phyloP scores from a whole-genome alignment of 169 alveolate species.

The Eimeria tenella region DNA sequence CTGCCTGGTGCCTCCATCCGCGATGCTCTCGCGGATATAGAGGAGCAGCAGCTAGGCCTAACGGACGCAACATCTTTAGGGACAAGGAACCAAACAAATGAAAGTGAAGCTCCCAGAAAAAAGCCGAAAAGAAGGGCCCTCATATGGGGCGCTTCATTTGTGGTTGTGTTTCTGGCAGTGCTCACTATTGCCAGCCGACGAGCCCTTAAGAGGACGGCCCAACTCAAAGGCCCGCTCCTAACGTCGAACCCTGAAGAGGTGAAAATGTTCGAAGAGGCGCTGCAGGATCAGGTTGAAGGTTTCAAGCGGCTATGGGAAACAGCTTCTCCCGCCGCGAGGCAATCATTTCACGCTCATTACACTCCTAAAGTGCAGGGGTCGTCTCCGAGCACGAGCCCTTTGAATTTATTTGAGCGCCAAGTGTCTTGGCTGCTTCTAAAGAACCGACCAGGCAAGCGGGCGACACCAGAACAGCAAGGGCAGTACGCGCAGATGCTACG shows the following conservation, averaged over 20 bases:
- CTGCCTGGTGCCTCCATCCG: no score
- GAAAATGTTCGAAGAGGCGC: neutral
- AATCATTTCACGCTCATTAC: conserved; percentile 5
- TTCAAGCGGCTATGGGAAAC: conserved; percentile 5
- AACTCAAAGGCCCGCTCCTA: neutral
- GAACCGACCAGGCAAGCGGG: neutral
- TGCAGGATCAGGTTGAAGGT: neutral
- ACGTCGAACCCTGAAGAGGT: conserved; percentile 2
- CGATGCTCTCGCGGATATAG: no score
- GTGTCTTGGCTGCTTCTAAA: neutral
- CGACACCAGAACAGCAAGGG: conserved; percentile 6
- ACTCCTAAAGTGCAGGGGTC: conserved; percentile 26
- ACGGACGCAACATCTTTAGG: no score
- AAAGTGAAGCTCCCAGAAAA: no score
- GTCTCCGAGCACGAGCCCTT: neutral
- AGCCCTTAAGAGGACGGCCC: neutral
- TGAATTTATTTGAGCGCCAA: conserved; percentile 18
- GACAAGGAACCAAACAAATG: no score
- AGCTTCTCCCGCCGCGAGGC: conserved; percentile 12
- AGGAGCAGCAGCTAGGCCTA: no score
- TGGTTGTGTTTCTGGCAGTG: neutral
- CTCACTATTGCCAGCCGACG: neutral
- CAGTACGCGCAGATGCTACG: conserved; percentile 3
- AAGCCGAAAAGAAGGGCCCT: neutral
- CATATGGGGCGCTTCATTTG: neutral